phyloP scores from a whole-genome alignment of 169 alveolate species.

The Plasmodium cynomolgi region DNA sequence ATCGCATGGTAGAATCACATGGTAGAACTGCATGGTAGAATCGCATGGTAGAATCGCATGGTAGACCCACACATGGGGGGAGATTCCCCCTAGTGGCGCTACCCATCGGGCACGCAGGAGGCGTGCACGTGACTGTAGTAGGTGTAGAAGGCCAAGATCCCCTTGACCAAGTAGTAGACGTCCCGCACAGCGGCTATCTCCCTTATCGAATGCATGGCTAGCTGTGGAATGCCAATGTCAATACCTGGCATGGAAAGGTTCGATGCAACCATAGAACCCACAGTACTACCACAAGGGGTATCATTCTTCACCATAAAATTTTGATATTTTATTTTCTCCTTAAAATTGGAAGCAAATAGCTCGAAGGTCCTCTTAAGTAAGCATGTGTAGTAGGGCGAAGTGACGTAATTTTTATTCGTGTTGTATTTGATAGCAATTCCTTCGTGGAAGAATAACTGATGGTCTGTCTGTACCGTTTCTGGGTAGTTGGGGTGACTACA shows the following conservation, averaged over 20 bases:
- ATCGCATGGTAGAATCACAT: too few species aligned
- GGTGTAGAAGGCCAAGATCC: constrained; percentile 68
- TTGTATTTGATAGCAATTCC: constrained; percentile 77
- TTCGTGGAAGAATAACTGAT: constrained; percentile 91
- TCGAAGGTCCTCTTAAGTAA: constrained; percentile 55
- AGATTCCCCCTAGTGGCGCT: not conserved
- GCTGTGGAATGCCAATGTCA: constrained; percentile 96
- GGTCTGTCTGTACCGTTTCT: constrained; percentile 93
- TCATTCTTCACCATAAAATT: constrained; percentile 83
- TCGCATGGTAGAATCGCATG: too few species aligned
- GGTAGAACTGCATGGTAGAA: too few species aligned
- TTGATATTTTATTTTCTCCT: constrained; percentile 38
- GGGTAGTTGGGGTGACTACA: constrained; percentile 97
- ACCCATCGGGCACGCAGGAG: constrained; percentile 17
- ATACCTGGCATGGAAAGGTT: constrained; percentile 66
- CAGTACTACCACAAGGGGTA: constrained; percentile 97
- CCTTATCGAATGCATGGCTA: constrained; percentile 97
- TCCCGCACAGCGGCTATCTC: constrained; percentile 88
- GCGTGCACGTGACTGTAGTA: constrained; percentile 48
- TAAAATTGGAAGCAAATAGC: not conserved
- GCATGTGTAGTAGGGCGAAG: constrained; percentile 60
- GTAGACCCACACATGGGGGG: not conserved
- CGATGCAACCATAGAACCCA: constrained; percentile 67
- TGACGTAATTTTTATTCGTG: constrained; percentile 48
- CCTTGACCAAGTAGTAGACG: constrained; percentile 72